These are phyloP conservation scores for Malania oleifera DNA, from an alignment of 164 flowering plant genomes.

Conservation along the genomic window DNA sequence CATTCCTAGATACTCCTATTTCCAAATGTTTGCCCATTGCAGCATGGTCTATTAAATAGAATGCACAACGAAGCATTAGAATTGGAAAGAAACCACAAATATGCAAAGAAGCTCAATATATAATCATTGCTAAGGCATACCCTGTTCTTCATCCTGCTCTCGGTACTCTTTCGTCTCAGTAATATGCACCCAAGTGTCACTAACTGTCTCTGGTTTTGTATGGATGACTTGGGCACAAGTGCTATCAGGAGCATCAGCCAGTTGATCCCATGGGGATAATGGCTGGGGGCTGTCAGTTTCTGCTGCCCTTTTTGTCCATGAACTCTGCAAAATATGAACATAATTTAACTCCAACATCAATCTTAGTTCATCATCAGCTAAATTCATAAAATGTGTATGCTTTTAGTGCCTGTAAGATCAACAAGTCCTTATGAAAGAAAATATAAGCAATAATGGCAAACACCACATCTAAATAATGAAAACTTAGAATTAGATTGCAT, in stretches of 20 bases:
- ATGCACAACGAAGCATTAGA: background rate
- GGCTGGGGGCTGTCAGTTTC: slow-evolving; percentile 52
- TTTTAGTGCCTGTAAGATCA: too few relatives aligned
- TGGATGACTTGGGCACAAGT: slow-evolving; percentile 52
- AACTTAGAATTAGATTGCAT: too few relatives aligned
- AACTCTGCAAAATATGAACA: slow-evolving; percentile 41
- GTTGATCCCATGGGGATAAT: slow-evolving; percentile 18
- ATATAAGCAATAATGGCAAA: too few relatives aligned
- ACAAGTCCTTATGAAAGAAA: too few relatives aligned
- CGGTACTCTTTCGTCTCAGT: slow-evolving; percentile 22
- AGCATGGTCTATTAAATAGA: slow-evolving; percentile 29
- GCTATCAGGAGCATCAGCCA: slow-evolving; percentile 49
- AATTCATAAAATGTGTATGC: too few relatives aligned
- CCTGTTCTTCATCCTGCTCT: slow-evolving; percentile 31
- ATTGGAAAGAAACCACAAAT: background rate
- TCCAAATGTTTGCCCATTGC: slow-evolving; percentile 47
- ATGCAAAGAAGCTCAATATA: background rate
- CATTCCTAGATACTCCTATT: slow-evolving; percentile 28
- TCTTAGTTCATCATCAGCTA: background rate
- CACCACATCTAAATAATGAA: too few relatives aligned
- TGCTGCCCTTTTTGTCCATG: slow-evolving; percentile 52
- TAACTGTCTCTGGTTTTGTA: slow-evolving; percentile 35
- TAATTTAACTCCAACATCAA: background rate
- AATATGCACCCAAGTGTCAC: slow-evolving; percentile 27
- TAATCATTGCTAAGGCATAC: slow-evolving; percentile 22